Conservation (phyloP, 1,139 yeast genomes). For the Suhomyces panamericanus region DNA sequence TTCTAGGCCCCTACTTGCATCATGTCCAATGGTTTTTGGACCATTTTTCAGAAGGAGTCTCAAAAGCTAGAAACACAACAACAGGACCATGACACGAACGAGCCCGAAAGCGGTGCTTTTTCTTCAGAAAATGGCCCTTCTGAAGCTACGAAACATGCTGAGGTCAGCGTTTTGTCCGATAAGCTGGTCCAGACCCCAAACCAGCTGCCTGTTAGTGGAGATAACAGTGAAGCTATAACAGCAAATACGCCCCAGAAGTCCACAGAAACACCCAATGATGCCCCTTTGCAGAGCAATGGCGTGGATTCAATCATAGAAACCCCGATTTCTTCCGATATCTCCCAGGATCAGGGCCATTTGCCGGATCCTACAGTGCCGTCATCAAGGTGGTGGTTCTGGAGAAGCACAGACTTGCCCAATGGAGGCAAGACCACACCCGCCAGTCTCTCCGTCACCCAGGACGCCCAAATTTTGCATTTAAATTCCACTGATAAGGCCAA, state of each 20-base stretch:
- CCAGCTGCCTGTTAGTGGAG: too few relatives aligned
- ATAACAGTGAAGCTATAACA: too few relatives aligned
- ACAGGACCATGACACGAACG: neutral
- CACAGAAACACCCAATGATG: too few relatives aligned
- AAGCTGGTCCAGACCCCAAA: neutral
- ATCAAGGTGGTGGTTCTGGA: slow-evolving; percentile 1
- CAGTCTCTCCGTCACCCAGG: neutral
- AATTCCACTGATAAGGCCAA: neutral
- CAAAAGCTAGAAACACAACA: neutral
- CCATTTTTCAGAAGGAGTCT: slow-evolving; percentile 7
- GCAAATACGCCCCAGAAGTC: too few relatives aligned
- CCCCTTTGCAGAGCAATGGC: neutral
- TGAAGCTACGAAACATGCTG: neutral
- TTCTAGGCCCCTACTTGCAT: neutral
- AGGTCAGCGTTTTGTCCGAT: too few relatives aligned
- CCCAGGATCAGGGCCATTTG: neutral
- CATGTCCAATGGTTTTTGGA: slow-evolving; percentile 11
- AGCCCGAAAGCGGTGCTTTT: neutral
- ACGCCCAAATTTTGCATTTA: neutral
- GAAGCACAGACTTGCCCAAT: neutral
- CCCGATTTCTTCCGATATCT: neutral
- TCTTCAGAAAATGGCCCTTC: neutral
- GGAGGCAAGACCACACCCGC: neutral
- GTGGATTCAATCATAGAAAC: neutral
- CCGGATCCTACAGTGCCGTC: neutral